phyloP scores from a whole-genome alignment of 176 grass and related monocot species.

The Musa beccarii region DNA sequence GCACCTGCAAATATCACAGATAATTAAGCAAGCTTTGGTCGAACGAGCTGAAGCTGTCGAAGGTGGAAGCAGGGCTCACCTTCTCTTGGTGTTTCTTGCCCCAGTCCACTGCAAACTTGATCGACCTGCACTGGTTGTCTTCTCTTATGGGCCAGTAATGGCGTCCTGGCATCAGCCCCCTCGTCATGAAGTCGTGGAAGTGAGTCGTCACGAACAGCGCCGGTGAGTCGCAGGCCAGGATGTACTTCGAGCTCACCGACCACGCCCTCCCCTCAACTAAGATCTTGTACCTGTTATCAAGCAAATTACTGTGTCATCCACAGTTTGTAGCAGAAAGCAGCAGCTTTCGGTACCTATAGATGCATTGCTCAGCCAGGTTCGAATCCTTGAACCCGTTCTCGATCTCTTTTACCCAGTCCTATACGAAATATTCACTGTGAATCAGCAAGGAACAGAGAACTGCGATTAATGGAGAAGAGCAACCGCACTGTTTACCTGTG shows the following conservation, averaged over 20 bases:
- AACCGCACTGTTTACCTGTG: constrained; percentile 18
- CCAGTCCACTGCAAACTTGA: constrained; percentile 48
- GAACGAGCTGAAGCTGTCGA: not conserved
- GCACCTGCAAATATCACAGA: not conserved
- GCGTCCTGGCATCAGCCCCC: constrained; percentile 35
- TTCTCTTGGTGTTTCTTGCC: constrained; percentile 36
- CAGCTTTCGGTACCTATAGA: constrained; percentile 30
- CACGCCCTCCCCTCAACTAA: constrained; percentile 44
- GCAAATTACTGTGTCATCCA: not conserved
- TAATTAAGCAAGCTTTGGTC: not conserved
- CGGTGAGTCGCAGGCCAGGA: constrained; percentile 46
- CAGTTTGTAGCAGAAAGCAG: not conserved
- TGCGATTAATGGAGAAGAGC: not conserved
- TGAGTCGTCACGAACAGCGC: constrained; percentile 26
- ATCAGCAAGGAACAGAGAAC: too few relatives aligned
- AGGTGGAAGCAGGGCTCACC: not conserved
- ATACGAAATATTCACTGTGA: not conserved
- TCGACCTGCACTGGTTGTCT: constrained; percentile 34
- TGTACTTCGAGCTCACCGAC: constrained; percentile 65
- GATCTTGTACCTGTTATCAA: constrained; percentile 45
- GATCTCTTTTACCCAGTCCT: constrained; percentile 33
- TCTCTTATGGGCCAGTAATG: constrained; percentile 54
- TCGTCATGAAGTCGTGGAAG: constrained; percentile 43
- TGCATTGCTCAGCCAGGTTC: constrained; percentile 45
- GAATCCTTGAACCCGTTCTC: constrained; percentile 33